Base-by-base conservation (phyloP, 2,329 filamentous ascomycete genomes). In the Aspergillus terreus region DNA sequence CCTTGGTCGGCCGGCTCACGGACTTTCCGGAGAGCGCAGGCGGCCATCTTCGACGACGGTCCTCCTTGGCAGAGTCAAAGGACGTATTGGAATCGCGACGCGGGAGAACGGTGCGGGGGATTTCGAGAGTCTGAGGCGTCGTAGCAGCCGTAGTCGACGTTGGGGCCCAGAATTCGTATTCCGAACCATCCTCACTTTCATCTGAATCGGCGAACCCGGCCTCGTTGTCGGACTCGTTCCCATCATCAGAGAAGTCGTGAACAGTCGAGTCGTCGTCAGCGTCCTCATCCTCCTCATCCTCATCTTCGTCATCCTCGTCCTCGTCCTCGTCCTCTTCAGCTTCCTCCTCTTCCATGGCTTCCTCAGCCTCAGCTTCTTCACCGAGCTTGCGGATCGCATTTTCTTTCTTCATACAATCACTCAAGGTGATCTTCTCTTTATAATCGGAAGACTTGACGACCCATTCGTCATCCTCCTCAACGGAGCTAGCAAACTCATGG, bases 361-460 rank as follows among this genome's bases (percentile, higher is more conserved):
- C 94, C 63, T 95, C 90, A 66, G 97, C 94, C 15, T 38, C 35
- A 1, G 86, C 94, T 71, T 99, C 92, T 66, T 90, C 86, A 44
- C 85, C 92, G 23, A 97, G 75, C 55, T 88, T 85, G 45, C 92
- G 86, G 56, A 99, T 94, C 27, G 84, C 84, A 56, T 90, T 91
- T 72, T 99, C 94, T 71, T 95, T 95, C 68, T 84, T 81, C 58
- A 99, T 79, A 4, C 92, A 95, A 67, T 97, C 94, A 59, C 87
- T 85, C 58, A 99, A 86, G 4, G 92, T 97, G 36, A 99, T 78
- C 63, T 89, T 90, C 46, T 80, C 80, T 50, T 80, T 79, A 58
- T 84, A 77, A 30, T 82, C 81, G 6, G 81, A 78, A 32, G 82
- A 77, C 62, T 89, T 86, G 50, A 87, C 84, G 27, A 95, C 89